phyloP scores from a whole-genome alignment of 768 basidiomycete genomes.

The Royoungia palumana region DNA sequence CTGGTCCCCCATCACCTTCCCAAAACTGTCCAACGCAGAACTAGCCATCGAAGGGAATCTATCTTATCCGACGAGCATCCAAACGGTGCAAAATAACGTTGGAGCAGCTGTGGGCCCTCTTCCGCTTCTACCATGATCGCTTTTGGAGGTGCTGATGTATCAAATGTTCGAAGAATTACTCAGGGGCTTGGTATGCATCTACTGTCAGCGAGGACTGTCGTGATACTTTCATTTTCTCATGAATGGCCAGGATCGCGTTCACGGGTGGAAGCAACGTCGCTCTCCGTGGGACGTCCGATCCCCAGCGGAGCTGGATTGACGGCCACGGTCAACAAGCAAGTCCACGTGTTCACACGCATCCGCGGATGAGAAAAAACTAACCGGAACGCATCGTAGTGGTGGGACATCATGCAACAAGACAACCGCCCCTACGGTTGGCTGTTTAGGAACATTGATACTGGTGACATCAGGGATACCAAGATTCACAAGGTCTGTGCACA shows the following conservation, averaged over 20 bases:
- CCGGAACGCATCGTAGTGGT: constrained; percentile 42
- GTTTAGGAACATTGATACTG: constrained; percentile 51
- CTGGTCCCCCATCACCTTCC: constrained; percentile 57
- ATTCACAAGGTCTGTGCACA: constrained; percentile 42
- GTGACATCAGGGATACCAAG: constrained; percentile 57
- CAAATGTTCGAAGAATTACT: constrained; percentile 33
- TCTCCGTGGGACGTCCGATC: constrained; percentile 50
- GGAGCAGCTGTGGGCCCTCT: constrained; percentile 38
- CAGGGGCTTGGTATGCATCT: constrained; percentile 26
- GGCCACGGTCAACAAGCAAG: constrained; percentile 53
- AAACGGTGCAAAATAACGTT: constrained; percentile 48
- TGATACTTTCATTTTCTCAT: not conserved
- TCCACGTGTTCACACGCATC: not conserved
- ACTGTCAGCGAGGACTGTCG: not conserved
- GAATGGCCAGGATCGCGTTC: constrained; percentile 47
- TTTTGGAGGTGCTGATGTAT: not conserved
- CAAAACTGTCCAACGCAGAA: constrained; percentile 52
- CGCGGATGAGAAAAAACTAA: not conserved
- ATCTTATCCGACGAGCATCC: constrained; percentile 51
- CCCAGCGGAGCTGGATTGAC: constrained; percentile 64
- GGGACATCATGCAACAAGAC: constrained; percentile 49
- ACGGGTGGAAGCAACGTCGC: constrained; percentile 56
- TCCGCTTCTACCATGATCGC: not conserved
- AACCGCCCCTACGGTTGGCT: constrained; percentile 56
- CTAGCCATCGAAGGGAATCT: constrained; percentile 56